A percentile compares a stretch with the other conserved stretches of the same genome.
phyloP scores from a whole-genome alignment of 495 filamentous ascomycete genomes.

The Podospora bellae-mahoneyi region DNA sequence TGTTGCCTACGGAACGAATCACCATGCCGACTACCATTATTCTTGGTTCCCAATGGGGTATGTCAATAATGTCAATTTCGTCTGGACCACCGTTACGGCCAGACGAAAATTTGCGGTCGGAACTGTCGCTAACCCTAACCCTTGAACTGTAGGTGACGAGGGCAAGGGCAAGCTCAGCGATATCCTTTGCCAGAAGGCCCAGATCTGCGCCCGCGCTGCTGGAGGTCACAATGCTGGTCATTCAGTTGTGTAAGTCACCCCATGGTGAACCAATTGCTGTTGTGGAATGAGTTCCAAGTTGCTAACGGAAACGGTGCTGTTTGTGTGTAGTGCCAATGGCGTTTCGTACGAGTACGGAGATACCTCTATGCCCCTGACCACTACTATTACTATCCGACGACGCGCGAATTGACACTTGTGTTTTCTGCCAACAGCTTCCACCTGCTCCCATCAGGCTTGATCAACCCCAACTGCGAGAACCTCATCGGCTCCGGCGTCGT shows the following conservation, averaged over 20 bases:
- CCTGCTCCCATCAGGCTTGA: conserved; percentile 61
- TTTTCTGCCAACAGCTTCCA: conserved; percentile 52
- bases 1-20: conserved; percentile 17
- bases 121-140: conserved; percentile 2
- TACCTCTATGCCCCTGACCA: not conserved
- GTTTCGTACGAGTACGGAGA: conserved; percentile 32
- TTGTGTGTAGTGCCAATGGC: conserved; percentile 36
- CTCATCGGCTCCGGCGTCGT: conserved; percentile 84
- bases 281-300: not conserved
- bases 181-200: conserved; percentile 39
- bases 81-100: conserved; percentile 12
- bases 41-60: conserved; percentile 36
- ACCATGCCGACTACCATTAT: conserved; percentile 31
- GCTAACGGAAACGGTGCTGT: not conserved
- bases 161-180: conserved; percentile 45
- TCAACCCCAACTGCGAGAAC: conserved; percentile 74
- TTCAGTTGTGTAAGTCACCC: conserved; percentile 57
- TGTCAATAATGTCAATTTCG: not conserved
- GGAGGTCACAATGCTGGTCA: conserved; percentile 47
- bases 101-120: not conserved
- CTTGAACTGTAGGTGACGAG: conserved; percentile 54
- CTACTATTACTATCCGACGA: not conserved
- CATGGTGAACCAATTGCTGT: conserved; percentile 26
- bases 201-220: conserved; percentile 39
- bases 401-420: not conserved